A percentile compares a stretch with the other conserved stretches of the same genome.
Conservation (phyloP, 495 filamentous ascomycete species). For the Penicillium canescens region DNA sequence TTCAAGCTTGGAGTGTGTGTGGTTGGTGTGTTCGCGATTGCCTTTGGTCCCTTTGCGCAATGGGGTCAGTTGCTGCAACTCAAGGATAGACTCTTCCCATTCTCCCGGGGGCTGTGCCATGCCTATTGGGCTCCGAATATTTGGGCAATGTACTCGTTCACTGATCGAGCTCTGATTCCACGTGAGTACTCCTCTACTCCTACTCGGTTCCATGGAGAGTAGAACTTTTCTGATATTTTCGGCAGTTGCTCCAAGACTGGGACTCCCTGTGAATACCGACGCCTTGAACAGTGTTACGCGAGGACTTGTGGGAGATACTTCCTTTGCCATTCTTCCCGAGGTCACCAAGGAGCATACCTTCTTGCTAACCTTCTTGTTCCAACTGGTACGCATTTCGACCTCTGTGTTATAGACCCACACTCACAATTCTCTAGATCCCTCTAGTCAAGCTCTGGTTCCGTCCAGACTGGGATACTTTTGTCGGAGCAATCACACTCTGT, state of each 20-base stretch:
- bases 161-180: conserved; percentile 78
- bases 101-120: conserved; percentile 90
- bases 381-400: conserved; percentile 54
- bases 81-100: conserved; percentile 83
- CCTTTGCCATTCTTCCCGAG: conserved; percentile 90
- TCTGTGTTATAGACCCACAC: neutral
- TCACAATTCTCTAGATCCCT: conserved; percentile 52
- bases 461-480: conserved; percentile 83
- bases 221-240: conserved; percentile 21
- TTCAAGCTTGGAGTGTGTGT: conserved; percentile 80
- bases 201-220: neutral
- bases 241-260: conserved; percentile 75
- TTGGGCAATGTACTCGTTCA: conserved; percentile 96
- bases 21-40: conserved; percentile 68
- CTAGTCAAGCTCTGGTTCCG: conserved; percentile 78
- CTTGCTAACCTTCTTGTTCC: conserved; percentile 76
- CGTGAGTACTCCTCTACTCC: conserved; percentile 46
- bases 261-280: conserved; percentile 66
- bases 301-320: conserved; percentile 90
- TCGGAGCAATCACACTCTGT: conserved; percentile 89
- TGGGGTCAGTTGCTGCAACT: conserved; percentile 89
- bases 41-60: conserved; percentile 86
- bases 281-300: conserved; percentile 88
- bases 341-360: conserved; percentile 81
- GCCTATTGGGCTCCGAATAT: conserved; percentile 98